Base-by-base conservation (phyloP, 805 yeast species). In the Sungouiozyma intestinalis region DNA sequence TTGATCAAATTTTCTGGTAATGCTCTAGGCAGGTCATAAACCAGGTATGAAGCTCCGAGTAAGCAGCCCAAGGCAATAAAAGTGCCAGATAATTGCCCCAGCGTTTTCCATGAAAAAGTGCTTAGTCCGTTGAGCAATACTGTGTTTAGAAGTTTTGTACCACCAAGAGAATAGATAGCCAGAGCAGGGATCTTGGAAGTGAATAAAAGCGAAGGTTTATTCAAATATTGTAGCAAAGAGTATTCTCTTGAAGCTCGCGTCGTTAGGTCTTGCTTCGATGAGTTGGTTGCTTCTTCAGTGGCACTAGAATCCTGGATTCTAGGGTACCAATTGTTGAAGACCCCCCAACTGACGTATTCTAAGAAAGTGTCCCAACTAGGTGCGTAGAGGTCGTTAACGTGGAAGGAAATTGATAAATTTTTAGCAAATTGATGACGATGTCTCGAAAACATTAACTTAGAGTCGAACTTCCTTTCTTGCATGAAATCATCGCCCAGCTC, bases 1-100 rank as follows among this genome's bases (percentile, higher is more conserved):
- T 72, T 68, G 0, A 92, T 86, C 45, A 86, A 72, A 44, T 87
- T 87, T 49, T 86, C 69, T 16, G 95, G 94, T 52, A 85, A 77
- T 0, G 97, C 95, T 52, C 81, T 76, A 2, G 97, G 97, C 13
- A 94, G 76, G 60, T 92, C 97, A 45, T 71, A 68, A 16, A 86
- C 65, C 44, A 87, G 58, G 53, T 84, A 86, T 34, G 77, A 75
- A 0, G 74, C 64, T 0, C 81, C 69, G 13, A 76, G 66, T 1
- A 76, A 71, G 4, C 75, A 64, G 1, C 73, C 71, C 7, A 76
- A 68, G 2, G 77, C 49, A 1, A 72, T 45, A 0, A 76, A 38
- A 0, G 94, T 88, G 0, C 74, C 58, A 0, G 74, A 69, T n/a
- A 81, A 57, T 36, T 67, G 68, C 44, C 64, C 69, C 19, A 76